These are phyloP conservation scores for Neopestalotiopsis clavispora DNA, from an alignment of 2,329 filamentous ascomycete genomes.

Conservation along the genomic window DNA sequence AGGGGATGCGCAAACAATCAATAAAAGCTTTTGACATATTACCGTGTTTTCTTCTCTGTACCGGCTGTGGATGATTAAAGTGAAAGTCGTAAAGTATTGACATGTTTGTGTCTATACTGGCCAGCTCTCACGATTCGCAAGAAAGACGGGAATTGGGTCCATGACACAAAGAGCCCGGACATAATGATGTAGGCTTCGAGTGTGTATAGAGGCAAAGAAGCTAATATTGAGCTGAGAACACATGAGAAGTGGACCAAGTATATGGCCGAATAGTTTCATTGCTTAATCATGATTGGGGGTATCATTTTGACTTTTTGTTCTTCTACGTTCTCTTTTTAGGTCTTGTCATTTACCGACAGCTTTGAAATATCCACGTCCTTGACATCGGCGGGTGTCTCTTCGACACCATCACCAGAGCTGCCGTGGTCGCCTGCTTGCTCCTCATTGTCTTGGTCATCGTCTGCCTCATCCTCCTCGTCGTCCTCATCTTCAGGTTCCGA, in stretches of 20 bases:
- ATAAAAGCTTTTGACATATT: conserved; percentile 9
- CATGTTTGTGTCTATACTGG: not conserved
- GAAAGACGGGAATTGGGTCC: too few relatives aligned
- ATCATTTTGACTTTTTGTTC: conserved; percentile 15
- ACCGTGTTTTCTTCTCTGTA: not conserved
- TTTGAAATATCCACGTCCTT: conserved; percentile 27
- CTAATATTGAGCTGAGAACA: not conserved
- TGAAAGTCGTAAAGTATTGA: not conserved
- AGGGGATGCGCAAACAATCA: conserved; percentile 8
- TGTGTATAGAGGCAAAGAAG: too few relatives aligned
- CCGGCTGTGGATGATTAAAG: not conserved
- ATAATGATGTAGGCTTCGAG: too few relatives aligned
- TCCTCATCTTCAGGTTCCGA: conserved; percentile 43
- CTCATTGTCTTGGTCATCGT: conserved; percentile 34
- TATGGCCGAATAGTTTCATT: not conserved
- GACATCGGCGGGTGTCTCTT: conserved; percentile 23
- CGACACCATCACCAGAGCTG: conserved; percentile 32
- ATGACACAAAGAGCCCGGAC: too few relatives aligned
- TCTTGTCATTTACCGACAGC: conserved; percentile 31
- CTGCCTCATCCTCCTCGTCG: conserved; percentile 40
- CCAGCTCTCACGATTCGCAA: not conserved
- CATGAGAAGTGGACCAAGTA: not conserved
- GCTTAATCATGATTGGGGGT: conserved; percentile 7
- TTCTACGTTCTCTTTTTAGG: conserved; percentile 15
- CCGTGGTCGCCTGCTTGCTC: conserved; percentile 37